Evolutionary conservation across 75 land plant genomes (phyloP).

Genomic region (Pinus taeda): DNA sequence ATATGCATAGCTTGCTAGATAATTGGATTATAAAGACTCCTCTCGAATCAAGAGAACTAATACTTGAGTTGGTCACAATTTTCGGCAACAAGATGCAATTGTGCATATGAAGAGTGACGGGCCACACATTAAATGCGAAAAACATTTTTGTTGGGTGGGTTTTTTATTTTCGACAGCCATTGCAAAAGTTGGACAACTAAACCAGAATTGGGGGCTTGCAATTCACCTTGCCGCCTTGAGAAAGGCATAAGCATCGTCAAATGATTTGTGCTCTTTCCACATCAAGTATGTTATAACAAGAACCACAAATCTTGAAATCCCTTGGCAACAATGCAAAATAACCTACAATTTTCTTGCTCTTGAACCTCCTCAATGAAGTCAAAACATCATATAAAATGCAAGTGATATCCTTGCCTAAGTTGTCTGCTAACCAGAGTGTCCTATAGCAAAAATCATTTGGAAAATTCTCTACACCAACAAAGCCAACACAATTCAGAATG

Average conservation of each 20-base stretch:
- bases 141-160: neutral
- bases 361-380: slow-evolving; percentile 31
- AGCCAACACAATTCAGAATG: too few relatives aligned
- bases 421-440: slow-evolving; percentile 21
- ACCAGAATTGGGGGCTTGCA: slow-evolving; percentile 43
- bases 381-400: slow-evolving; percentile 43
- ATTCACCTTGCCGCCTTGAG: slow-evolving; percentile 22
- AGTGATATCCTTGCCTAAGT: slow-evolving; percentile 30
- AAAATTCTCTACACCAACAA: too few relatives aligned
- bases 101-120: slow-evolving; percentile 34
- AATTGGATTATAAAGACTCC: slow-evolving; percentile 40
- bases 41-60: slow-evolving; percentile 33
- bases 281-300: slow-evolving; percentile 45
- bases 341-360: slow-evolving; percentile 25
- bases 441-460: too few relatives aligned
- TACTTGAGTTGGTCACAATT: neutral
- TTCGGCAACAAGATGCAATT: slow-evolving; percentile 40
- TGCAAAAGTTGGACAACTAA: slow-evolving; percentile 41
- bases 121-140: slow-evolving; percentile 26
- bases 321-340: slow-evolving; percentile 49
- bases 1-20: slow-evolving; percentile 19
- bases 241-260: slow-evolving; percentile 32
- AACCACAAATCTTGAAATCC: slow-evolving; percentile 39
- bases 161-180: slow-evolving; percentile 21
- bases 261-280: slow-evolving; percentile 30